These are phyloP conservation scores for Phytopythium delawarense DNA, from an alignment of 352 stramenopile species.

Conservation along the genomic window DNA sequence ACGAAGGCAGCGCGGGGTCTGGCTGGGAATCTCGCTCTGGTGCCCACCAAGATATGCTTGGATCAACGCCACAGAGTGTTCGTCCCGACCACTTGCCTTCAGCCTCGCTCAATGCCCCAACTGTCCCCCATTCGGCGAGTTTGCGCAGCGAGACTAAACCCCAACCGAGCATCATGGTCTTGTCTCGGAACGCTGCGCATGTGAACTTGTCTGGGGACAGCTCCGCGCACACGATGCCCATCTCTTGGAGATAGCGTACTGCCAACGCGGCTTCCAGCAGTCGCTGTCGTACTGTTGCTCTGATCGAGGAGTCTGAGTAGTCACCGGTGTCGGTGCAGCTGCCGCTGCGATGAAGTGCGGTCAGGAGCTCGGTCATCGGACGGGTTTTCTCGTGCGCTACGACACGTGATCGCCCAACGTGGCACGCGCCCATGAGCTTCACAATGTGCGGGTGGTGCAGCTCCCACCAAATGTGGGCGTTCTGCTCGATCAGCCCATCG, in stretches of 20 bases:
- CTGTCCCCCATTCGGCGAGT: not conserved
- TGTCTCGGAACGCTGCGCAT: not conserved
- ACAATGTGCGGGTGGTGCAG: conserved; percentile 24
- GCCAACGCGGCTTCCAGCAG: conserved; percentile 23
- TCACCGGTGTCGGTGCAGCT: too few relatives aligned
- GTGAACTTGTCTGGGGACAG: not conserved
- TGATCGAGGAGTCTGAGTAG: not conserved
- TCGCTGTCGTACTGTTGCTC: conserved; percentile 8
- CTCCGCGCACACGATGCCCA: not conserved
- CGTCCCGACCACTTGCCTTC: not conserved
- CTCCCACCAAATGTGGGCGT: conserved; percentile 15
- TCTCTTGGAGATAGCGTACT: conserved; percentile 25
- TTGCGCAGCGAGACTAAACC: not conserved
- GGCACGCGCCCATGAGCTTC: conserved; percentile 23
- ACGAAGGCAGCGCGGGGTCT: not conserved
- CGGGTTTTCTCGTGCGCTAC: conserved; percentile 18
- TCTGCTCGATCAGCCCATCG: not conserved
- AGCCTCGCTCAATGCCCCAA: not conserved
- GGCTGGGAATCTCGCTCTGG: not conserved
- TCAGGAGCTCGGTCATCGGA: conserved; percentile 10
- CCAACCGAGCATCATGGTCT: conserved; percentile 1
- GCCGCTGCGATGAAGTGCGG: not conserved
- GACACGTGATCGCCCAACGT: conserved; percentile 21
- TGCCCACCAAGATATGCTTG: not conserved
- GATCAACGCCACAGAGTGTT: not conserved